Evolutionary conservation across 805 yeast species (phyloP).

Genomic region (Kodamaea hsintzibuensis): DNA sequence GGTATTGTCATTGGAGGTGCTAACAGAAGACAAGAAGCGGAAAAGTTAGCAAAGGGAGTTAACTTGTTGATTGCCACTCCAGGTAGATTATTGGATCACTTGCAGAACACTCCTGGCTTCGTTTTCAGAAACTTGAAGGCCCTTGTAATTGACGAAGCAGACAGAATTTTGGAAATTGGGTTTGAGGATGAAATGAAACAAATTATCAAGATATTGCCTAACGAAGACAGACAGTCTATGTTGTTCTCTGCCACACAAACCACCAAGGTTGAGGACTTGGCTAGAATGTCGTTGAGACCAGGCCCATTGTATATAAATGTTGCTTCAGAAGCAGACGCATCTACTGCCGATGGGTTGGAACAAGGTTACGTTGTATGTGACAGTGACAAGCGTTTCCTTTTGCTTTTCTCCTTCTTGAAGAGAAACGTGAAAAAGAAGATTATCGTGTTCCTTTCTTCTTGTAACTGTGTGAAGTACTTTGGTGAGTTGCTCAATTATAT

Average conservation of each 20-base stretch:
- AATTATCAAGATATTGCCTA: slow-evolving; percentile 90
- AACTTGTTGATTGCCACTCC: slow-evolving; percentile 95
- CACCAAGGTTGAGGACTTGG: slow-evolving; percentile 96
- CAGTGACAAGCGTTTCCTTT: slow-evolving; percentile 87
- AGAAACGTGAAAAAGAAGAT: slow-evolving; percentile 88
- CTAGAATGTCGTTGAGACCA: slow-evolving; percentile 90
- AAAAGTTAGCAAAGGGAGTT: slow-evolving; percentile 90
- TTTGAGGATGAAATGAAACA: slow-evolving; percentile 99
- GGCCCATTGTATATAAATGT: slow-evolving; percentile 95
- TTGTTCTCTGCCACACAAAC: slow-evolving; percentile 99
- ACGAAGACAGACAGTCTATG: slow-evolving; percentile 93
- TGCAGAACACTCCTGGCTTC: slow-evolving; percentile 93
- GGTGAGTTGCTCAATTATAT: slow-evolving; percentile 94
- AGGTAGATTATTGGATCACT: slow-evolving; percentile 93
- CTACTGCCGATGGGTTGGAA: slow-evolving; percentile 96
- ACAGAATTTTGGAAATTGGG: slow-evolving; percentile 94
- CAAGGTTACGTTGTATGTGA: slow-evolving; percentile 99
- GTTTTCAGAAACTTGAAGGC: slow-evolving; percentile 94
- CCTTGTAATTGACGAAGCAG: slow-evolving; percentile 95
- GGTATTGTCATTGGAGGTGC: slow-evolving; percentile 99
- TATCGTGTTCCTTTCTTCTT: slow-evolving; percentile 92
- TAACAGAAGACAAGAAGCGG: slow-evolving; percentile 96
- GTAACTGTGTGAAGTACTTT: slow-evolving; percentile 95
- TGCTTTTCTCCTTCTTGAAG: slow-evolving; percentile 89
- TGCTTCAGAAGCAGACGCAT: slow-evolving; percentile 74